Base-by-base conservation (phyloP, 1,284 basidiomycete species). In the Boletus semigastroideus region DNA sequence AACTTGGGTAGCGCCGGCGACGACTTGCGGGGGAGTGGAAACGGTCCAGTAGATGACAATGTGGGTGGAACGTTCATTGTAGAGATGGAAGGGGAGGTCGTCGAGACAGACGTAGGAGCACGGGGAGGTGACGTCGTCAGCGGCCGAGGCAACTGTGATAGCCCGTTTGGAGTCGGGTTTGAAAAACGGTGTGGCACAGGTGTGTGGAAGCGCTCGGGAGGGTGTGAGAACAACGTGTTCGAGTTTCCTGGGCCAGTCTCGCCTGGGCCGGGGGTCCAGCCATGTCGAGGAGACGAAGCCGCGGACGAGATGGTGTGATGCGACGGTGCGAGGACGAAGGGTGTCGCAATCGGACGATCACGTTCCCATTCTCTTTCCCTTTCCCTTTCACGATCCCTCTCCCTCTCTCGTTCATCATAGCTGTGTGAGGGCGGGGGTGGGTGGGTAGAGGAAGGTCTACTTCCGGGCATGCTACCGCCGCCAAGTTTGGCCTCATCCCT, bases 251-350 rank as follows among this genome's bases (percentile, higher is more conserved):
- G 55, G 3, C 59, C 64, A 3, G 59, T 34, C 27, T 61, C 62
- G 28, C 61, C 54, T 30, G 66, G 53, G 33, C 61, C 49, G 1
- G 66, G 57, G 6, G 55, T 49, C 65, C 68, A 70, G 14, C 53
- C 56, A 27, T 64, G 67, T 25, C 65, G 62, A 0, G 65, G 68
- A 2, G 65, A 67, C 20, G 66, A 70, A 1, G 52, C 42, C 19
- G 55, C 28, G 12, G 67, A 65, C 20, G 55, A 48, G 27, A 66
- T 54, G 22, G 48, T 46, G 46, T 60, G 63, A 40, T 70, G 69
- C 11, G 69, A 70, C n/a, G 66, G 68, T 2, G 54, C 68, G 9
- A 68, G 63, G 13, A 67, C 69, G 45, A 68, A 68, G 4, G 68
- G 65, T 14, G 65, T 71, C 34, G 66, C 61, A 28, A 70, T 48